These are phyloP conservation scores for Gossypium australe DNA, from an alignment of 345 rosid genomes.

Conservation along the genomic window DNA sequence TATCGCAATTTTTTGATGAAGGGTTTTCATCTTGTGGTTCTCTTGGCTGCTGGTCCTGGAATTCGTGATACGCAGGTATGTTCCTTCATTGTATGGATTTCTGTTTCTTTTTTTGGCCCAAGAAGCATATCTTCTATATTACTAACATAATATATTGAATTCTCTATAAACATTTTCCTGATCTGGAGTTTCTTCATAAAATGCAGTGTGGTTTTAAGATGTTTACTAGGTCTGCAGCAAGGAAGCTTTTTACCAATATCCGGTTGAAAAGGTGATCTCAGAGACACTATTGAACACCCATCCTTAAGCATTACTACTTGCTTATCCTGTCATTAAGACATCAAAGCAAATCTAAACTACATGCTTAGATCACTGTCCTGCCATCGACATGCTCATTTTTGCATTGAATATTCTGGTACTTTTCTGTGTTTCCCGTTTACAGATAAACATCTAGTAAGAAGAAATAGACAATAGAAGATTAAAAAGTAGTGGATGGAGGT, in stretches of 20 bases:
- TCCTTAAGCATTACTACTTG: not conserved
- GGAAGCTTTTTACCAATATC: conserved; percentile 81
- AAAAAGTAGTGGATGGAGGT: not conserved
- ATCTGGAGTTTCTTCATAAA: conserved; percentile 10
- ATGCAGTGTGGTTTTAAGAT: conserved; percentile 39
- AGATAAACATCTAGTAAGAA: not conserved
- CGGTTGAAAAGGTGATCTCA: conserved; percentile 65
- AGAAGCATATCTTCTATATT: not conserved
- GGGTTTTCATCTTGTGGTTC: conserved; percentile 93
- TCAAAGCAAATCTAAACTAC: not conserved
- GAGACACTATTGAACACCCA: not conserved
- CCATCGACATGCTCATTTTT: not conserved
- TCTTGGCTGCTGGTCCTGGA: conserved; percentile 86
- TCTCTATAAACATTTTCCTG: not conserved
- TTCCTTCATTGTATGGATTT: not conserved
- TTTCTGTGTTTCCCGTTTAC: conserved; percentile 1
- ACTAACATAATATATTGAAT: not conserved
- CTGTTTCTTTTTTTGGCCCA: not conserved
- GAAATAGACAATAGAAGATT: not conserved
- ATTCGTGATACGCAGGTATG: conserved; percentile 92
- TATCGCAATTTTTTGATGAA: conserved; percentile 94
- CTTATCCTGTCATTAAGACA: not conserved
- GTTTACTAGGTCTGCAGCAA: conserved; percentile 37
- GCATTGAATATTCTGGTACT: not conserved
- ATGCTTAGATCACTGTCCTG: not conserved